Evolutionary conservation across 1,284 basidiomycete species (phyloP).

Genomic region (Naganishia cerealis): DNA sequence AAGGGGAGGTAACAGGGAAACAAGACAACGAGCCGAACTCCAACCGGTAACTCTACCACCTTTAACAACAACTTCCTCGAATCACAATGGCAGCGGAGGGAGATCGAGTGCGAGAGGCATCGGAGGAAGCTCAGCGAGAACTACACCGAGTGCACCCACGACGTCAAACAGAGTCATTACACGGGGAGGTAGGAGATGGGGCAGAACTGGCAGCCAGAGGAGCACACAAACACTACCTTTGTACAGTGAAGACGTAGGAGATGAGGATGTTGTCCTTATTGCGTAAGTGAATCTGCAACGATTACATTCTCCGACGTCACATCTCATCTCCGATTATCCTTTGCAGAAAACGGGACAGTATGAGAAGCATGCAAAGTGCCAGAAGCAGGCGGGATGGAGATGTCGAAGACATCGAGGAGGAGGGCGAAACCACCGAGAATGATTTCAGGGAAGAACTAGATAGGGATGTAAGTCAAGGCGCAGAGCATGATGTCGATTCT

Average conservation of each 20-base stretch:
- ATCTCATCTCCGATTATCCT: neutral
- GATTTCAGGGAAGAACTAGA: neutral
- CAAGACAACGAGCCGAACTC: conserved; percentile 14
- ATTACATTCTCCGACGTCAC: neutral
- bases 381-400: conserved; percentile 14
- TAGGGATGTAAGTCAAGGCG: neutral
- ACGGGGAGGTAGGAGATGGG: conserved; percentile 32
- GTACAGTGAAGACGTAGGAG: conserved; percentile 33
- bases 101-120: neutral
- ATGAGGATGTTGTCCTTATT: conserved; percentile 34
- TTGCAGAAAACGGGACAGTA: conserved; percentile 34
- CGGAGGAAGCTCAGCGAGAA: neutral
- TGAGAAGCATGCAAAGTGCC: conserved; percentile 23
- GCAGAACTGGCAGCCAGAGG: conserved; percentile 32
- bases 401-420: conserved; percentile 17
- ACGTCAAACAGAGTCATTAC: conserved; percentile 22
- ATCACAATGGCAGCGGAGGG: neutral
- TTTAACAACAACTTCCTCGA: neutral
- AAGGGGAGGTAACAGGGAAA: neutral
- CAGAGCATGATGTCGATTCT: neutral
- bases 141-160: neutral
- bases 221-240: conserved; percentile 32
- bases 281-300: conserved; percentile 17
- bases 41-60: conserved; percentile 26
- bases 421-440: conserved; percentile 4